These are phyloP conservation scores for Phytophthora hibernalis DNA, from an alignment of 352 stramenopile species.

Conservation along the genomic window DNA sequence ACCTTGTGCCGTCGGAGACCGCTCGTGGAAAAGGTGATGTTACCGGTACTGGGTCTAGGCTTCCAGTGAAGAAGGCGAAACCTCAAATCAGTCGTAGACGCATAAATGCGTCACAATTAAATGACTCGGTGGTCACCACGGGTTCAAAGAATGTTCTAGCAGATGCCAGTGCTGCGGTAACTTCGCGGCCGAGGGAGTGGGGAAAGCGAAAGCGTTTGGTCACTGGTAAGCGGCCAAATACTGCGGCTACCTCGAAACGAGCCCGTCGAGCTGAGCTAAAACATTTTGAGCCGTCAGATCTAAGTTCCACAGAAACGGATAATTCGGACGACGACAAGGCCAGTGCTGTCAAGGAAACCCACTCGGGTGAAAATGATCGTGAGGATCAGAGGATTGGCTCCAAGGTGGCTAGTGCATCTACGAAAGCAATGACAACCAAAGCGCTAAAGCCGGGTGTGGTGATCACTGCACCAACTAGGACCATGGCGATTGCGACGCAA, in stretches of 20 bases:
- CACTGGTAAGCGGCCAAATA: not conserved
- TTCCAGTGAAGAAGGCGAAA: not conserved
- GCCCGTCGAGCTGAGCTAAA: not conserved
- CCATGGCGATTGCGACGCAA: not conserved
- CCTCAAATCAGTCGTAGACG: not conserved
- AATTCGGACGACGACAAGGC: slow-evolving; percentile 2
- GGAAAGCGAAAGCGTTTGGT: slow-evolving; percentile 4
- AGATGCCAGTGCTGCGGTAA: not conserved
- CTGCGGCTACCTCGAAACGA: not conserved
- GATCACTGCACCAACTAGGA: not conserved
- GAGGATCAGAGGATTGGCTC: not conserved
- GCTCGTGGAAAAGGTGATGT: not conserved
- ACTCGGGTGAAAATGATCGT: not conserved
- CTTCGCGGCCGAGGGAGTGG: not conserved
- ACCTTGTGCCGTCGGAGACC: not conserved
- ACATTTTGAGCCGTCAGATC: not conserved
- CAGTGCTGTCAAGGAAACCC: not conserved
- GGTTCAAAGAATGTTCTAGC: not conserved
- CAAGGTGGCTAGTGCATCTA: not conserved
- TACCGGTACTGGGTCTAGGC: not conserved
- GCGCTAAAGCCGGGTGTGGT: not conserved
- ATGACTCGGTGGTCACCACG: not conserved
- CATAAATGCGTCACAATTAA: not conserved
- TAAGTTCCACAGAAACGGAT: slow-evolving; percentile 2
- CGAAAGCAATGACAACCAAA: not conserved